phyloP scores from a whole-genome alignment of 1,139 yeast species.

The Meyerozyma guilliermondii region DNA sequence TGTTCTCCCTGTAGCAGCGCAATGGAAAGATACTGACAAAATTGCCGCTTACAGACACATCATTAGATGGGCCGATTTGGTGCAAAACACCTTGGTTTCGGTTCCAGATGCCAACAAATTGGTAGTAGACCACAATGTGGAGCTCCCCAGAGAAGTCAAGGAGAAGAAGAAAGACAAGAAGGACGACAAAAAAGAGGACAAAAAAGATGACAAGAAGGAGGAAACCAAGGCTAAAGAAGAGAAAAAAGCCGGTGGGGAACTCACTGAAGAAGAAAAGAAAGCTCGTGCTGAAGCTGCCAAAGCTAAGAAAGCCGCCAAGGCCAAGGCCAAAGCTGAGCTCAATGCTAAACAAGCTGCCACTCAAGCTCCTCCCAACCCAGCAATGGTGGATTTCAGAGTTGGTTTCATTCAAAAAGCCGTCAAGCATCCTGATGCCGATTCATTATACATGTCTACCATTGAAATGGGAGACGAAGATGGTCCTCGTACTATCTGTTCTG shows the following conservation, averaged over 20 bases:
- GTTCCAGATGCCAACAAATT: conserved; percentile 53
- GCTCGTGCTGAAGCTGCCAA: conserved; percentile 57
- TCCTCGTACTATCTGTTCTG: conserved; percentile 98
- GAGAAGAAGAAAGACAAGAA: conserved; percentile 50
- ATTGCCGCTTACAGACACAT: conserved; percentile 66
- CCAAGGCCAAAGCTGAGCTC: conserved; percentile 51
- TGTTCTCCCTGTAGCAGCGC: conserved; percentile 53
- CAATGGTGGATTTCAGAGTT: conserved; percentile 86
- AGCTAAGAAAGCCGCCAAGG: conserved; percentile 65
- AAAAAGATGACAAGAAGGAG: conserved; percentile 7
- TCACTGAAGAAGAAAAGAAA: conserved; percentile 58
- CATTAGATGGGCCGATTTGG: conserved; percentile 84
- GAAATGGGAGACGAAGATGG: conserved; percentile 95
- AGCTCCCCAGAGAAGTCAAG: conserved; percentile 54
- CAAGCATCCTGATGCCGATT: conserved; percentile 97
- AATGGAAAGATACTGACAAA: conserved; percentile 53
- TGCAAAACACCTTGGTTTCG: conserved; percentile 62
- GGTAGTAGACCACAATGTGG: conserved; percentile 51
- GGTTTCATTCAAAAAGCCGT: conserved; percentile 96
- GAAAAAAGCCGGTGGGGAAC: conserved; percentile 17
- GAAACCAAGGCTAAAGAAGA: conserved; percentile 12
- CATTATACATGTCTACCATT: conserved; percentile 92
- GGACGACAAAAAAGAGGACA: conserved; percentile 11
- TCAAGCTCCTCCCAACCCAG: conserved; percentile 64
- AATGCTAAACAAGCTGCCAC: conserved; percentile 48